Evolutionary conservation across 352 stramenopile genomes (phyloP), one percentile per base, ranked within the genome.

Genomic region (Phytopythium sindhum): DNA sequence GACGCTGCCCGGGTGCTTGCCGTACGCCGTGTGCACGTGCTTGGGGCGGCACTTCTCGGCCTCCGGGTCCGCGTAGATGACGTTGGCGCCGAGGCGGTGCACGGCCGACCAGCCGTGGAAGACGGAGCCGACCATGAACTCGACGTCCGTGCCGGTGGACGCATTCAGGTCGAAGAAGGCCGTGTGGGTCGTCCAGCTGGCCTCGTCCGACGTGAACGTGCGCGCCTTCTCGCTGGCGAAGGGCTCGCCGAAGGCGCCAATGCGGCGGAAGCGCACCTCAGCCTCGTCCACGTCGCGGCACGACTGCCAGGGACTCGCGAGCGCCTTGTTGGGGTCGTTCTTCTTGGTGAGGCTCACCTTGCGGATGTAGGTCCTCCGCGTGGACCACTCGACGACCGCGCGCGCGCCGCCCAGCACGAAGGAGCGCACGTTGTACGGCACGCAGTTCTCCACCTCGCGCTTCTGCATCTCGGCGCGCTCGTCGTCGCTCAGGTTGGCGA

Each of bases 401-500:
- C 72, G 71, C 11, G 61, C 62, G 51, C 74, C 80, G 56, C 56
- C 56, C n/a, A 90, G 57, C 23, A 85, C 61, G 57, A 84, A 90
- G 47, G 84, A 92, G 44, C 75, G 77, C 47, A 94, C 86, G 70
- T 90, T 77, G 72, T 89, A 88, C 17, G 84, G 86, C 62, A 91
- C 83, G 67, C 84, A 95, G 73, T 95, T 95, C 67, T 95, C 86
- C 50, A 95, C 73, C 68, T 91, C 80, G 63, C 78, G 80, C 80
- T 91, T 89, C 48, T 86, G 70, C 63, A 90, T 89, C 58, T 90
- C 84, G 33, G 73, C 66, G 33, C 80, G 79, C 63, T 75, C 60
- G 53, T 79, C 75, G 15, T 86, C 79, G 24, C 77, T 73, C 19
- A 89, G 75, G 48, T 70, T 59, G 9, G 75, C 64, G 21, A 81